These are phyloP conservation scores for Talinum fruticosum DNA, from an alignment of 148 eudicot genomes.

Conservation along the genomic window DNA sequence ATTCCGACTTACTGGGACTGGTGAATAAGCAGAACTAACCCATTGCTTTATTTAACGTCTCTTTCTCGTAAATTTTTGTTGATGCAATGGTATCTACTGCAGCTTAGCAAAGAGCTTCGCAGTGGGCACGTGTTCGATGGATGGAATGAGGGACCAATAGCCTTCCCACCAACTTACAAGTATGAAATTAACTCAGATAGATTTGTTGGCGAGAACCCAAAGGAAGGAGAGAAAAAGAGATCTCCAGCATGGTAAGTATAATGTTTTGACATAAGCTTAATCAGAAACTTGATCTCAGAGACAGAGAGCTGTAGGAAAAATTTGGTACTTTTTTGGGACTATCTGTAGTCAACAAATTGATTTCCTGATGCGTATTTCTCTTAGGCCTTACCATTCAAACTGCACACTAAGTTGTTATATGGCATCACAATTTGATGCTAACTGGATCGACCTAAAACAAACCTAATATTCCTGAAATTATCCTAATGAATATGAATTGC, in stretches of 20 bases:
- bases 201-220: constrained; percentile 76
- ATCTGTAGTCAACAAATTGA: too few species aligned
- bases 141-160: constrained; percentile 83
- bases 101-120: constrained; percentile 70
- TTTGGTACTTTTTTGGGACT: too few species aligned
- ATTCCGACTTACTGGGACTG: too few species aligned
- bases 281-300: not conserved
- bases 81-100: constrained; percentile 22
- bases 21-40: not conserved
- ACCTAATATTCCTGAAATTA: too few species aligned
- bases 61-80: not conserved
- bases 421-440: too few species aligned
- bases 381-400: too few species aligned
- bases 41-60: not conserved
- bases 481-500: too few species aligned
- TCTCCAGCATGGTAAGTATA: constrained; percentile 88
- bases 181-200: constrained; percentile 70
- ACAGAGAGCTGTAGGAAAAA: too few species aligned
- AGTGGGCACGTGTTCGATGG: constrained; percentile 70
- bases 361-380: too few species aligned
- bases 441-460: too few species aligned
- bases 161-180: constrained; percentile 91
- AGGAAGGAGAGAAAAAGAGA: constrained; percentile 88
- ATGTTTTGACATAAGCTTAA: not conserved
- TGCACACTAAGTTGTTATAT: too few species aligned